Conservation (phyloP, 495 filamentous ascomycete genomes). For the Clavariopsis aquatica region DNA sequence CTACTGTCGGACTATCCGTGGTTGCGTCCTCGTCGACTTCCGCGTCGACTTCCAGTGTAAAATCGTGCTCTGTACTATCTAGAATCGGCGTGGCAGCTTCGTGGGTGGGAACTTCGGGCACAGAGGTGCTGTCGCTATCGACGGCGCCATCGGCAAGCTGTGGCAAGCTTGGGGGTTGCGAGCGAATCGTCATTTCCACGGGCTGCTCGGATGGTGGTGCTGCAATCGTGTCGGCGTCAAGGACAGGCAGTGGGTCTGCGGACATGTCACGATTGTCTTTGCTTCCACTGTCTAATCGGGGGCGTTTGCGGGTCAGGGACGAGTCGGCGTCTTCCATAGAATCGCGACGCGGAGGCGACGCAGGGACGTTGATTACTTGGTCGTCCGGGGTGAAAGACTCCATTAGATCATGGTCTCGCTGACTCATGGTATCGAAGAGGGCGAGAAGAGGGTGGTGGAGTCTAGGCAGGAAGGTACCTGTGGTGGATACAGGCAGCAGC, state of each 20-base stretch:
- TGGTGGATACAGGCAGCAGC: constrained; percentile 21
- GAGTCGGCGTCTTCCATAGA: constrained; percentile 60
- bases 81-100: constrained; percentile 20
- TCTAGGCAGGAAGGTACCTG: background rate
- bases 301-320: constrained; percentile 61
- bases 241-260: constrained; percentile 18
- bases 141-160: constrained; percentile 22
- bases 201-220: constrained; percentile 45
- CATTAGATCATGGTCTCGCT: constrained; percentile 34
- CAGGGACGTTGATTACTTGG: constrained; percentile 26
- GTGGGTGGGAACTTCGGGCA: constrained; percentile 4
- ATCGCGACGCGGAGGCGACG: constrained; percentile 46
- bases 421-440: constrained; percentile 25
- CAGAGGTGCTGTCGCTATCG: constrained; percentile 7
- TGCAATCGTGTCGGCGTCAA: constrained; percentile 29
- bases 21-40: constrained; percentile 25
- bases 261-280: constrained; percentile 51
- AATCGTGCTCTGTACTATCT: constrained; percentile 18
- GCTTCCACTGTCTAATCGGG: constrained; percentile 61
- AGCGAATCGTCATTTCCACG: constrained; percentile 54
- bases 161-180: constrained; percentile 47
- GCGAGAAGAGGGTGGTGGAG: constrained; percentile 1
- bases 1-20: constrained; percentile 34
- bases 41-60: constrained; percentile 19
- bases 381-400: constrained; percentile 30